Base-by-base conservation (phyloP, 192 early-diverging fungal species). In the Helicostylum pulchrum region DNA sequence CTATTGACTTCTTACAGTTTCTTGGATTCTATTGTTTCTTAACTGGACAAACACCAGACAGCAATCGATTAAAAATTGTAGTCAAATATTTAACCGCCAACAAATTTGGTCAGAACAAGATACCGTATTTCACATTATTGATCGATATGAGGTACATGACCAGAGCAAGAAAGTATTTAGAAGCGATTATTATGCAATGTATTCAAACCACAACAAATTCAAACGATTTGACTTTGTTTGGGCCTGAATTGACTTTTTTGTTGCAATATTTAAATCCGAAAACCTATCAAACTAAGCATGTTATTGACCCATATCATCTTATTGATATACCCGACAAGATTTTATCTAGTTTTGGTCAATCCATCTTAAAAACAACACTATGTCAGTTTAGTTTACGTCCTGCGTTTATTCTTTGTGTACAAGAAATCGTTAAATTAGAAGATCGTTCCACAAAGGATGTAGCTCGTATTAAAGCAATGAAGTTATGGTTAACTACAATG, bases 401-500 rank as follows among this genome's bases (percentile, higher is more conserved):
- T 7, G 34, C 60, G 0, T 45, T 45, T 14, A 51, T 63, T 15
- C 12, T 46, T 0, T 45, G 63, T 32, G 26, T 61, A 6, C 30
- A 48, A 5, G 42, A 44, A 50, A 19, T 71, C 2, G 47, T 65
- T 12, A 60, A 53, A 14, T 7, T 72, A 7, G 65, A 67, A 42
- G 44, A 61, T 17, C 48, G 48, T 39, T 17, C 34, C 21, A 51
- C 61, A 32, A 61, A 54, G 17, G 12, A 53, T 6, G 11, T 44
- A 2, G 4, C 44, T 14, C 55, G 15, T 10, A 53, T 57, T 2
- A 47, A 72, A 9, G 43, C 59, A 1, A 66, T 66, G 14, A 72
- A 53, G 34, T 59, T 72, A 23, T 72, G 71, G 71, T 26, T 72
- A 19, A 49, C 65, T 0, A 62, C 71, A 14, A 42, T 72, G 52